phyloP scores from a whole-genome alignment of 148 eudicot species.

The Chenopodium formosanum region DNA sequence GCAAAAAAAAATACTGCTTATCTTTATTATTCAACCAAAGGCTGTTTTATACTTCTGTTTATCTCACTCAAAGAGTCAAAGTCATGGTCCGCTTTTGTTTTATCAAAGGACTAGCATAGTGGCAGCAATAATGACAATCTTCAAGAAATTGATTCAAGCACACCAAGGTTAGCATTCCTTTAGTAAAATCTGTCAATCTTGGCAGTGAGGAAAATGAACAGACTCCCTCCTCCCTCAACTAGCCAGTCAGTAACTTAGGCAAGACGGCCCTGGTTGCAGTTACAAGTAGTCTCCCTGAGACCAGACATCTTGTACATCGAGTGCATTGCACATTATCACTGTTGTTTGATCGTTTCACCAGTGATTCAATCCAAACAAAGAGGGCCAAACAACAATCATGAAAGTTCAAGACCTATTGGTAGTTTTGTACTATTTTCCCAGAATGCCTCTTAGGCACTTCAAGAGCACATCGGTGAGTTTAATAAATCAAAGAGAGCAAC shows the following conservation, averaged over 20 bases:
- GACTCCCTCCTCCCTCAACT: background rate
- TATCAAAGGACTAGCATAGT: background rate
- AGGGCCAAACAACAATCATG: too few species aligned
- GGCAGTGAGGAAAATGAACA: background rate
- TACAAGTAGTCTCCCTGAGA: background rate
- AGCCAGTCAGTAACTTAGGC: background rate
- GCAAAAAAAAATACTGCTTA: background rate
- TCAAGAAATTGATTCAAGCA: background rate
- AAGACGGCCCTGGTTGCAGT: background rate
- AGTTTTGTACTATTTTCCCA: too few species aligned
- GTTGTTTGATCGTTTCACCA: too few species aligned
- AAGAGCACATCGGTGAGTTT: too few species aligned
- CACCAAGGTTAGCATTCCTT: background rate
- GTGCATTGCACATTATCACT: too few species aligned
- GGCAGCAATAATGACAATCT: background rate
- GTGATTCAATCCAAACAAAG: too few species aligned
- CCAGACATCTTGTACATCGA: background rate
- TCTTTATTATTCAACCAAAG: background rate
- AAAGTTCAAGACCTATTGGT: too few species aligned
- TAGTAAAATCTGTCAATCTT: background rate
- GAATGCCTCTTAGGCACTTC: too few species aligned
- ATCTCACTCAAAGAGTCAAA: background rate
- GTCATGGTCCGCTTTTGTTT: background rate
- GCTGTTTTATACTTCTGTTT: background rate
- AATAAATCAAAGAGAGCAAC: too few species aligned